Base-by-base conservation (phyloP, 108 stramenopile species). In the Conticribra guillardii region DNA sequence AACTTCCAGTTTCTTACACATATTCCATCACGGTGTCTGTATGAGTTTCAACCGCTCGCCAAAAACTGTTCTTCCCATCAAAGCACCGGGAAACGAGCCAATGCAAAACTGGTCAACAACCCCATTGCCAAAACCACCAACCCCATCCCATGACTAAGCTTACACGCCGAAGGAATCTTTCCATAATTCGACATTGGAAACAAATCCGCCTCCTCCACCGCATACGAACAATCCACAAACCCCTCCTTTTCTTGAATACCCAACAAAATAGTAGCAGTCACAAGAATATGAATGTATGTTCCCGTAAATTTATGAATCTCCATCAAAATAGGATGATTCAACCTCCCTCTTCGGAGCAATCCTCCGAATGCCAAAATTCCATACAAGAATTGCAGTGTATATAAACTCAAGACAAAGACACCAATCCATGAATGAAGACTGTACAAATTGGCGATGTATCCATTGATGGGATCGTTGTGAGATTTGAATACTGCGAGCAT, bases 231-330 rank as follows among this genome's bases (percentile, higher is more conserved):
- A 19, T 82, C 82, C 48, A 86, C 61, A 67, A 87, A 88, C 30
- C 85, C 87, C 60, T 90, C 89, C 79, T 90, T 87, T 54, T 90
- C 89, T 60, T 88, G 87, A 61, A 90, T 88, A 2, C 89, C 89
- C 48, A 90, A 46, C 53, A 90, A 17, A 41, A 90, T 88, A 22
- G 89, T 88, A 9, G 66, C 61, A 0, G 84, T 68, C 5, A 76
- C 69, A 16, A 61, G 54, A 11, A 78, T 47, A 52, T 90, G 85
- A 52, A 90, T 58, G 14, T 81, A 45, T 5, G 89, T 71, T 14
- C 89, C 89, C 1, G 84, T 28, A 51, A 60, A 83, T 9, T 59
- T 63, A 54, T 90, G 89, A 15, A 86, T 16, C 27, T 64, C 71
- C 78, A 87, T 73, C 24, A 74, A 44, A 44, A 47, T 46, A 7